These are phyloP conservation scores for Aspergillus sp. DNA, from an alignment of 2,329 filamentous ascomycete species.

Conservation along the genomic window DNA sequence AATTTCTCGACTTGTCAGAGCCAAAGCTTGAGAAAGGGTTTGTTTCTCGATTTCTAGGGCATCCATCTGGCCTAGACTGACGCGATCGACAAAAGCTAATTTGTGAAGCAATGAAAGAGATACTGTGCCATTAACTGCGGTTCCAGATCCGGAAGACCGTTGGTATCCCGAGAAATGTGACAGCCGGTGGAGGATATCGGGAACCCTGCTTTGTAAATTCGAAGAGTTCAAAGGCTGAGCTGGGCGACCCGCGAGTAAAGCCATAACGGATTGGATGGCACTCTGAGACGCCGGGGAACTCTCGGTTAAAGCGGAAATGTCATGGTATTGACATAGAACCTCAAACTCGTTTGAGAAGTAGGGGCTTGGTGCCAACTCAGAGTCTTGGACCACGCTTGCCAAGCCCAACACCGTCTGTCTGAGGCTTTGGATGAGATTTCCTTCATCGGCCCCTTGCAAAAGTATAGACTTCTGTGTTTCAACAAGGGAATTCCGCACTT, in stretches of 20 bases:
- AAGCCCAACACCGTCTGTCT: conserved; percentile 40
- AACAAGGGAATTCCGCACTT: conserved; percentile 39
- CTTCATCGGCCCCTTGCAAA: conserved; percentile 36
- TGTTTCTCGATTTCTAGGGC: conserved; percentile 67
- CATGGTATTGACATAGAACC: conserved; percentile 47
- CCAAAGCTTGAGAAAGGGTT: conserved; percentile 57
- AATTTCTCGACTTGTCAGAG: conserved; percentile 52
- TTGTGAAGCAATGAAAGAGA: conserved; percentile 57
- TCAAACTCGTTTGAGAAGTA: conserved; percentile 51
- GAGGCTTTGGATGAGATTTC: conserved; percentile 37
- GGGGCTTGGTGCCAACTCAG: conserved; percentile 32
- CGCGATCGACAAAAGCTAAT: conserved; percentile 52
- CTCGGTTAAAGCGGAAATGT: conserved; percentile 29
- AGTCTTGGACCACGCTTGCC: conserved; percentile 30
- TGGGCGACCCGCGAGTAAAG: conserved; percentile 40
- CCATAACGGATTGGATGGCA: conserved; percentile 30
- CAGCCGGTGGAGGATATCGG: conserved; percentile 36
- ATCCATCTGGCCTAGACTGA: conserved; percentile 60
- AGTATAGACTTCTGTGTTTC: conserved; percentile 40
- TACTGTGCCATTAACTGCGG: conserved; percentile 51
- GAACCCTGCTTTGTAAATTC: conserved; percentile 31
- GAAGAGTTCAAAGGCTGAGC: conserved; percentile 36
- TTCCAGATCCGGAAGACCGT: conserved; percentile 29
- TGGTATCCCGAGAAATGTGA: conserved; percentile 38
- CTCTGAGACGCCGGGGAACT: conserved; percentile 13